A percentile compares a stretch with the other conserved stretches of the same genome.
These are phyloP conservation scores for Schoenoplectus tabernaemontani DNA, from an alignment of 202 grass and related monocot genomes.

Conservation along the genomic window DNA sequence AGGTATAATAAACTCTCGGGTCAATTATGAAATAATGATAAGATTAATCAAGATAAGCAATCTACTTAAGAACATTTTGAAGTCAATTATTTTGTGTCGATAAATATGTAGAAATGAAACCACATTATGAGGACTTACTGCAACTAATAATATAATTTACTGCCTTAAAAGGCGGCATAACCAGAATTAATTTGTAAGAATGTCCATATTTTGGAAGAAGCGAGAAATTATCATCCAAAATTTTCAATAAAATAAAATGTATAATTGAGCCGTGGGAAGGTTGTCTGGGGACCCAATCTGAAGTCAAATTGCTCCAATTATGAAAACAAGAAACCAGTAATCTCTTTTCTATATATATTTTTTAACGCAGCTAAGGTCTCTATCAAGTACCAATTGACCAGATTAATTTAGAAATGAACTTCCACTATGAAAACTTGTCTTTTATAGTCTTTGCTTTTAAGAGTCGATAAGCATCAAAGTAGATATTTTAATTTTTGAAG, in stretches of 20 bases:
- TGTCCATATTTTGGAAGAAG: background rate
- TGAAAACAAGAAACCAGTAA: background rate
- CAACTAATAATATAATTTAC: background rate
- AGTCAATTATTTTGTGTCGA: background rate
- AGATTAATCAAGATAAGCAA: background rate
- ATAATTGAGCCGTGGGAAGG: background rate
- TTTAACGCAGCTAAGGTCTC: background rate
- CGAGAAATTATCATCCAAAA: background rate
- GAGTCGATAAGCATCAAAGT: constrained; percentile 9
- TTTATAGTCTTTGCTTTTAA: constrained; percentile 16
- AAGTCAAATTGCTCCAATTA: constrained; percentile 1
- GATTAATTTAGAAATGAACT: constrained; percentile 2
- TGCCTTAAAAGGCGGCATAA: no score
- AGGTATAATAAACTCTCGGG: background rate
- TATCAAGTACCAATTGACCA: background rate
- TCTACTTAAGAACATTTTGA: background rate
- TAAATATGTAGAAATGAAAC: background rate
- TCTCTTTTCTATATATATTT: background rate
- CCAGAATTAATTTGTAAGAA: no score
- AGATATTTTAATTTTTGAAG: constrained; percentile 1
- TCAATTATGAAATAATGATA: background rate
- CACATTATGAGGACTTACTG: background rate
- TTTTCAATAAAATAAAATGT: background rate
- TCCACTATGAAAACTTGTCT: constrained; percentile 7
- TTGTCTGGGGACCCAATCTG: background rate